Conservation (phyloP, 306 rosid species). For the Casuarina cunninghamiana region DNA sequence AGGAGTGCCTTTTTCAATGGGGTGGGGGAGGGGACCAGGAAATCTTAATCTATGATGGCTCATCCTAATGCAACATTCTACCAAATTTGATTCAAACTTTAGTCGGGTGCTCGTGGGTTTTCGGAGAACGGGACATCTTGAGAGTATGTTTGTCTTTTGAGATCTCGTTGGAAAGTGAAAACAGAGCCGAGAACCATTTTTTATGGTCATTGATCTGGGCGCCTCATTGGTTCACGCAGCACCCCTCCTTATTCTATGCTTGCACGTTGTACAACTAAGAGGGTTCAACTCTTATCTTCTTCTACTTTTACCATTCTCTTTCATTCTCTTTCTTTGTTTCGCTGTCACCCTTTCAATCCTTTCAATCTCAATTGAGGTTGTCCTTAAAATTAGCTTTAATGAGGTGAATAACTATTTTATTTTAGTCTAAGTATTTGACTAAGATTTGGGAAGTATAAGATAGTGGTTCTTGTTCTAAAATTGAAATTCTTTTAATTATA, state of each 20-base stretch:
- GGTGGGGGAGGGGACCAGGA: conserved; percentile 65
- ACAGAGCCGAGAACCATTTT: conserved; percentile 32
- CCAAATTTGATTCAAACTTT: conserved; percentile 37
- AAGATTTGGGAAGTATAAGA: too few species aligned
- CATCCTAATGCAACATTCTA: conserved; percentile 51
- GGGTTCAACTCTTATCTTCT: not conserved
- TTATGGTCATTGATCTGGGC: conserved; percentile 38
- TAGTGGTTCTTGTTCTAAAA: too few species aligned
- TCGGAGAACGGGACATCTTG: conserved; percentile 83
- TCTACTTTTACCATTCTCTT: not conserved
- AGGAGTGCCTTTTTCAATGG: conserved; percentile 6
- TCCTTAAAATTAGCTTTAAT: too few species aligned
- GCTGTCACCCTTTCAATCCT: too few species aligned
- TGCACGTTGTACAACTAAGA: not conserved
- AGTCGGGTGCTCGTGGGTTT: conserved; percentile 96
- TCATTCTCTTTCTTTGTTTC: not conserved
- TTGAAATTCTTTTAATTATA: too few species aligned
- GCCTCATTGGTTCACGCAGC: conserved; percentile 25
- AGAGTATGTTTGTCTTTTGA: conserved; percentile 96
- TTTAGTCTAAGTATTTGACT: too few species aligned
- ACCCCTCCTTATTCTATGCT: not conserved
- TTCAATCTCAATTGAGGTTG: too few species aligned
- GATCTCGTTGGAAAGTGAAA: conserved; percentile 76
- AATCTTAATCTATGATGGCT: conserved; percentile 47
- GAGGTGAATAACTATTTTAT: too few species aligned